Evolutionary conservation across 257 asterid species (phyloP).

Genomic region (Primulina eburnea): DNA sequence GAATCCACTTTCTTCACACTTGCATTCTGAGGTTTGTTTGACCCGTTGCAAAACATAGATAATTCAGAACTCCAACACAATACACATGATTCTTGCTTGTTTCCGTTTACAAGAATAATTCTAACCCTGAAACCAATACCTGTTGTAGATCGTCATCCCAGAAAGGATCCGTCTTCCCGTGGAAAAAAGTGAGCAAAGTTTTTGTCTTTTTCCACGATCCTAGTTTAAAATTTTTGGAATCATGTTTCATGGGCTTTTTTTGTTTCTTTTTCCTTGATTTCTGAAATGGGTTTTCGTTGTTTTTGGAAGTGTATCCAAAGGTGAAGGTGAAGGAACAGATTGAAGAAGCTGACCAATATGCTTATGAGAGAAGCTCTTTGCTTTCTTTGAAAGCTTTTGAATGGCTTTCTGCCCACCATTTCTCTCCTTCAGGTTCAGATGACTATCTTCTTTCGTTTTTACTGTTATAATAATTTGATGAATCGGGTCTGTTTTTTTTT

Average conservation of each 20-base stretch:
- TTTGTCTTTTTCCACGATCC: neutral
- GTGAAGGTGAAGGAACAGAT: conserved; percentile 72
- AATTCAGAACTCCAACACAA: neutral
- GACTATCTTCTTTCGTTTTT: neutral
- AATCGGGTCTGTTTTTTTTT: too few species aligned
- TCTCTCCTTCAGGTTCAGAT: conserved; percentile 58
- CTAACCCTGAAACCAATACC: neutral
- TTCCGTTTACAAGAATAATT: neutral
- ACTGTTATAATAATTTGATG: neutral
- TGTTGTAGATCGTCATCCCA: neutral
- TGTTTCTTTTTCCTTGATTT: conserved; percentile 15
- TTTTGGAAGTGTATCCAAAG: conserved; percentile 67
- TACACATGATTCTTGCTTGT: neutral
- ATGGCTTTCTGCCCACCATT: conserved; percentile 47
- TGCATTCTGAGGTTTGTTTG: neutral
- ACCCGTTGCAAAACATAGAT: neutral
- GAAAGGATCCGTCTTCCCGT: conserved; percentile 20
- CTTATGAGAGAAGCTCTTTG: conserved; percentile 59
- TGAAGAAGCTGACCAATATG: conserved; percentile 70
- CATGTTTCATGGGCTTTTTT: conserved; percentile 8
- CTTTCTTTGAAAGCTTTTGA: conserved; percentile 65
- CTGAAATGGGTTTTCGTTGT: conserved; percentile 27
- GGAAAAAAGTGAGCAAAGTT: conserved; percentile 26
- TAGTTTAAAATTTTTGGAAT: neutral
- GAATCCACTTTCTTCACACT: neutral